Percentiles rank a stretch among this genome's conserved stretches.
Evolutionary conservation across 495 filamentous ascomycete species (phyloP).

Genomic region (Venustampulla echinocandica): DNA sequence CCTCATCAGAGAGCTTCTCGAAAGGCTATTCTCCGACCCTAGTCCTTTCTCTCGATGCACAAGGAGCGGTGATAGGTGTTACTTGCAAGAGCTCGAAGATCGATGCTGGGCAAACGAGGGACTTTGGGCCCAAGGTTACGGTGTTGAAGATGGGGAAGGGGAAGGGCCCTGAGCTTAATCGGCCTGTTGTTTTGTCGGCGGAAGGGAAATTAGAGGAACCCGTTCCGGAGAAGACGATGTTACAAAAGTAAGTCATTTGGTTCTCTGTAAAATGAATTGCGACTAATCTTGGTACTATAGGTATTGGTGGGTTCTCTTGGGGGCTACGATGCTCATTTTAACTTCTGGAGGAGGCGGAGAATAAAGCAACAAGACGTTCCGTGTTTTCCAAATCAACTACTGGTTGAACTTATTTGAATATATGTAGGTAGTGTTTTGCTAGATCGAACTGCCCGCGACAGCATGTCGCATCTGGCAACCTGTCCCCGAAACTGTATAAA

Average conservation of each 20-base stretch:
- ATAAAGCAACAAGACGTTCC: too few species aligned
- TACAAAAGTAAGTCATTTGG: slow-evolving; percentile 59
- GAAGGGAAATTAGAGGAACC: slow-evolving; percentile 49
- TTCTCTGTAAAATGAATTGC: neutral
- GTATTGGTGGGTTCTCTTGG: slow-evolving; percentile 40
- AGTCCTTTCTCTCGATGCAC: slow-evolving; percentile 32
- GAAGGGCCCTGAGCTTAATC: slow-evolving; percentile 51
- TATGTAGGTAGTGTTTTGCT: too few species aligned
- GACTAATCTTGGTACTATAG: slow-evolving; percentile 19
- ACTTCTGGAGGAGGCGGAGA: slow-evolving; percentile 35
- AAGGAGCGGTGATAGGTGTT: slow-evolving; percentile 34
- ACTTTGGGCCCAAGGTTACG: slow-evolving; percentile 47
- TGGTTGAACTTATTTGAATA: too few species aligned
- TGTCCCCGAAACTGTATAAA: too few species aligned
- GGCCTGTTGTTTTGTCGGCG: slow-evolving; percentile 51
- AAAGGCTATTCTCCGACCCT: slow-evolving; percentile 46
- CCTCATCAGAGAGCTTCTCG: slow-evolving; percentile 38
- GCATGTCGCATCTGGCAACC: too few species aligned
- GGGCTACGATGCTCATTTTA: slow-evolving; percentile 24
- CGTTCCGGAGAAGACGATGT: slow-evolving; percentile 53
- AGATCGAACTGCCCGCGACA: too few species aligned
- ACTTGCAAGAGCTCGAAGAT: slow-evolving; percentile 34
- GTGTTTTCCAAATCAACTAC: too few species aligned
- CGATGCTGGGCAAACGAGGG: slow-evolving; percentile 46
- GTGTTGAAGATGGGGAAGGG: slow-evolving; percentile 38